These are phyloP conservation scores for Leccinum boreale DNA, from an alignment of 768 basidiomycete species.

Conservation along the genomic window DNA sequence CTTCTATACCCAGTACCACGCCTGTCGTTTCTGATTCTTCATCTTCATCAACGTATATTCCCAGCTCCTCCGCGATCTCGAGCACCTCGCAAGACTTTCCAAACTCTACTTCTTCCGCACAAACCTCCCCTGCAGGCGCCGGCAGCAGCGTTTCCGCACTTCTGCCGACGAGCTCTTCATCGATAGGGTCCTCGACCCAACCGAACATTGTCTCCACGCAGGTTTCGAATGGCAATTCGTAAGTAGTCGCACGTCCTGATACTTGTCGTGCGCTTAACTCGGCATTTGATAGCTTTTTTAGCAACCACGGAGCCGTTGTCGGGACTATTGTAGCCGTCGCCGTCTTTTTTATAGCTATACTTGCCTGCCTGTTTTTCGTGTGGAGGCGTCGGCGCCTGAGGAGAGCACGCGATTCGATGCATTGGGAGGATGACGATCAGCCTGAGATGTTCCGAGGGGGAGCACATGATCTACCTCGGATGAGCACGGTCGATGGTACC, in stretches of 20 bases:
- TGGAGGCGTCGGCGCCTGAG: conserved; percentile 39
- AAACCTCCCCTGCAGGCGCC: conserved; percentile 36
- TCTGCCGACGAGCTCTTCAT: conserved; percentile 37
- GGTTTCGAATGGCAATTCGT: conserved; percentile 21
- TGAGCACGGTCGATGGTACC: conserved; percentile 12
- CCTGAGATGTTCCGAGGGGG: conserved; percentile 11
- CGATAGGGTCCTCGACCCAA: conserved; percentile 44
- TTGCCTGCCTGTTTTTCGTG: conserved; percentile 40
- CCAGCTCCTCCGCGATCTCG: background rate
- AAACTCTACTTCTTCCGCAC: conserved; percentile 14
- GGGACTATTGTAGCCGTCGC: conserved; percentile 71
- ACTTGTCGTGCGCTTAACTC: background rate
- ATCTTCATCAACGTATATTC: background rate
- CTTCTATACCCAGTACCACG: background rate
- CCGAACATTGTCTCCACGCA: conserved; percentile 49
- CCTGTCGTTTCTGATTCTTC: conserved; percentile 1
- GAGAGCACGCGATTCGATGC: conserved; percentile 32
- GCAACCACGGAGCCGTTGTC: conserved; percentile 64
- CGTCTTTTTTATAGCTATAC: conserved; percentile 46
- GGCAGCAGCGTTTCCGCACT: conserved; percentile 40
- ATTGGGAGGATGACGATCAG: conserved; percentile 20
- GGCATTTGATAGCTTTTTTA: conserved; percentile 51
- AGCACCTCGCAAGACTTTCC: background rate
- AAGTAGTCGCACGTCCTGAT: conserved; percentile 13
- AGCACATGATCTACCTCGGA: conserved; percentile 37